phyloP scores from a whole-genome alignment of 139 green algal species.

The Mesotaenium endlicherianum region DNA sequence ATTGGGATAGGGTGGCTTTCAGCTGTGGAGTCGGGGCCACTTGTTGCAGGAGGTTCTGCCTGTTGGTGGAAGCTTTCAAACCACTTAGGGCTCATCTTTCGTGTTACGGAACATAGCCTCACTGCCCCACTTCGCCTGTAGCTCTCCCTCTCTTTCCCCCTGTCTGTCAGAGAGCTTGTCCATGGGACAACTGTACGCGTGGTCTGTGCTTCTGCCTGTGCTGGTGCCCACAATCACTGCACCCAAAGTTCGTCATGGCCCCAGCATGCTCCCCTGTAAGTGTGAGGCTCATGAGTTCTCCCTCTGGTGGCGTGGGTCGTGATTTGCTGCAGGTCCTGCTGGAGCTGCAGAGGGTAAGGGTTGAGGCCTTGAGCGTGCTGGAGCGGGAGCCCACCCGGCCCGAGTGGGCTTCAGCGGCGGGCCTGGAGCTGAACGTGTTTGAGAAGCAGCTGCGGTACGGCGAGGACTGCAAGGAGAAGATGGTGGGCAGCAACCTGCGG shows the following conservation, averaged over 20 bases:
- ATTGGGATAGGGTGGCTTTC: no score
- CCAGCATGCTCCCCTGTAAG: neutral
- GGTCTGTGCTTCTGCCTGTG: neutral
- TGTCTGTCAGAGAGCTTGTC: no score
- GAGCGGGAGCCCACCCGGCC: conserved; percentile 53
- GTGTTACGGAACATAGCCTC: no score
- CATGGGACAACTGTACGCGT: no score
- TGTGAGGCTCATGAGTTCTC: neutral
- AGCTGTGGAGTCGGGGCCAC: no score
- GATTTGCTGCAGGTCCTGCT: conserved; percentile 61
- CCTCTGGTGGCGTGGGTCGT: neutral
- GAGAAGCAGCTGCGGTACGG: conserved; percentile 53
- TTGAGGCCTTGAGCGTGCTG: conserved; percentile 49
- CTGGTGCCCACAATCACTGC: neutral
- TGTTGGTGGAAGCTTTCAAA: no score
- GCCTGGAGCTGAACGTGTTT: conserved; percentile 46
- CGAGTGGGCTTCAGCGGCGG: conserved; percentile 65
- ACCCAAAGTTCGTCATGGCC: neutral
- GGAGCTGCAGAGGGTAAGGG: conserved; percentile 60
- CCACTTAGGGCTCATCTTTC: no score
- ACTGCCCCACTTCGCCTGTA: no score
- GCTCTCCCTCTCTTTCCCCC: no score
- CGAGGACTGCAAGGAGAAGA: conserved; percentile 69
- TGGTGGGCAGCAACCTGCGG: conserved; percentile 89
- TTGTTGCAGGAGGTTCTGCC: no score